phyloP scores from a whole-genome alignment of 2,329 filamentous ascomycete genomes.

The Curvularia sp. region DNA sequence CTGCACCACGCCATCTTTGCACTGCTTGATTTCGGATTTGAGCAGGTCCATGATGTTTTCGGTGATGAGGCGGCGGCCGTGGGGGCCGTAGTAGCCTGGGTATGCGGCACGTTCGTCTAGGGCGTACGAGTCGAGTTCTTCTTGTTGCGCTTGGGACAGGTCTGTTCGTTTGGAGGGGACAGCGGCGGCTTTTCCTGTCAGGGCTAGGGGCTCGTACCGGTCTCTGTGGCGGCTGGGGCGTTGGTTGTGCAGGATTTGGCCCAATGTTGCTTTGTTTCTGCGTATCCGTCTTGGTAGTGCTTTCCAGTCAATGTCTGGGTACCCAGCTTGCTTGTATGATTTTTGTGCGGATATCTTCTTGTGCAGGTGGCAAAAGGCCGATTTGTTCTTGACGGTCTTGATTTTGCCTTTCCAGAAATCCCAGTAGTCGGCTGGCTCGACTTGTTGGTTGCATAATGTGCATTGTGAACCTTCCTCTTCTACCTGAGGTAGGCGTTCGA shows the following conservation, averaged over 20 bases:
- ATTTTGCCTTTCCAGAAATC: slow-evolving; percentile 45
- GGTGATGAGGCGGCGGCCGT: slow-evolving; percentile 75
- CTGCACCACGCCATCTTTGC: slow-evolving; percentile 42
- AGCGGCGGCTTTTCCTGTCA: slow-evolving; percentile 38
- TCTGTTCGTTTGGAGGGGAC: slow-evolving; percentile 51
- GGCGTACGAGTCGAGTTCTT: slow-evolving; percentile 39
- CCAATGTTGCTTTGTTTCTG: slow-evolving; percentile 63
- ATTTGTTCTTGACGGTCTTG: slow-evolving; percentile 61
- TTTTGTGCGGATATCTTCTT: slow-evolving; percentile 40
- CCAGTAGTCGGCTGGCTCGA: slow-evolving; percentile 64
- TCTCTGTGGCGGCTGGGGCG: slow-evolving; percentile 21
- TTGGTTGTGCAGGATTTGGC: slow-evolving; percentile 65
- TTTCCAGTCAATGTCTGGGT: slow-evolving; percentile 76
- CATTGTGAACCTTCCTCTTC: slow-evolving; percentile 54
- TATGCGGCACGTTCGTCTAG: slow-evolving; percentile 30
- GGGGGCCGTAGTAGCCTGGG: slow-evolving; percentile 81
- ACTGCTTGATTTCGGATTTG: slow-evolving; percentile 36
- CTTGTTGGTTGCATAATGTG: slow-evolving; percentile 70
- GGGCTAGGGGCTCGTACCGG: slow-evolving; percentile 33
- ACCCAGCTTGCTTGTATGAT: slow-evolving; percentile 63
- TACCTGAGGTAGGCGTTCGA: slow-evolving; percentile 25
- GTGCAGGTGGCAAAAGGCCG: slow-evolving; percentile 49
- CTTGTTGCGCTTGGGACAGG: slow-evolving; percentile 49
- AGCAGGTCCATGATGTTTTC: slow-evolving; percentile 48
- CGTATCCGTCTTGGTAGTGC: slow-evolving; percentile 66